A percentile compares a stretch with the other conserved stretches of the same genome.
These are phyloP conservation scores for Chaetomium globosum DNA, from an alignment of 2,329 filamentous ascomycete genomes.

Conservation along the genomic window DNA sequence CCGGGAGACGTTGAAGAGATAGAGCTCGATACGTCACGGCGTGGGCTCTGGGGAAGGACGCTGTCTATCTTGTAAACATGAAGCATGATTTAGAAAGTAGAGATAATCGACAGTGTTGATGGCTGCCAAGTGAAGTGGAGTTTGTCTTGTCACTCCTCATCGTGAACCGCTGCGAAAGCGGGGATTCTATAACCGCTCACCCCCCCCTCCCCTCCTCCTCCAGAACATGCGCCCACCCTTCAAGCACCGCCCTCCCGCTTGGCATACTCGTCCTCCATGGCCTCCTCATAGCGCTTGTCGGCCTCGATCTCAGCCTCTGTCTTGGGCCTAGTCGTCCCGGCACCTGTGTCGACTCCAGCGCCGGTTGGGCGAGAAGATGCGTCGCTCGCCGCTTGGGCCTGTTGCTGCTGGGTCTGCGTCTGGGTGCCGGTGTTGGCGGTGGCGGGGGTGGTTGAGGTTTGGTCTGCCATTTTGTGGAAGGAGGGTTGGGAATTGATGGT, in stretches of 20 bases:
- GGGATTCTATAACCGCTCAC: not conserved
- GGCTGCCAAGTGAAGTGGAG: not conserved
- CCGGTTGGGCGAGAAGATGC: constrained; percentile 39
- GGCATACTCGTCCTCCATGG: constrained; percentile 59
- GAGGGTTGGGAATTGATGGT: not conserved
- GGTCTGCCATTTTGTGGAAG: constrained; percentile 14
- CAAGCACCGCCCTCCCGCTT: constrained; percentile 57
- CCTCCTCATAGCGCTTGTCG: constrained; percentile 54
- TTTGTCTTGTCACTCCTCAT: not conserved
- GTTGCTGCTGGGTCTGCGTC: constrained; percentile 1
- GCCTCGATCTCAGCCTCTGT: constrained; percentile 55
- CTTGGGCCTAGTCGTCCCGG: constrained; percentile 51
- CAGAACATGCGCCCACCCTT: not conserved
- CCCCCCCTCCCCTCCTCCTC: not conserved
- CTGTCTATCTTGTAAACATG: not conserved
- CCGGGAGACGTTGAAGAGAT: not conserved
- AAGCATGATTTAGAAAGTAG: not conserved
- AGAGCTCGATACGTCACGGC: not conserved
- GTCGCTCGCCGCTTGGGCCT: not conserved
- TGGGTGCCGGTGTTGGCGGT: not conserved
- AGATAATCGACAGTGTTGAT: not conserved
- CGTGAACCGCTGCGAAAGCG: no score
- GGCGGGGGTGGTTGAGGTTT: constrained; percentile 5
- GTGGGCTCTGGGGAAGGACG: not conserved
- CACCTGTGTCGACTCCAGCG: constrained; percentile 54